Conservation (phyloP, 1,284 basidiomycete species). For the Puccinia hordei region DNA sequence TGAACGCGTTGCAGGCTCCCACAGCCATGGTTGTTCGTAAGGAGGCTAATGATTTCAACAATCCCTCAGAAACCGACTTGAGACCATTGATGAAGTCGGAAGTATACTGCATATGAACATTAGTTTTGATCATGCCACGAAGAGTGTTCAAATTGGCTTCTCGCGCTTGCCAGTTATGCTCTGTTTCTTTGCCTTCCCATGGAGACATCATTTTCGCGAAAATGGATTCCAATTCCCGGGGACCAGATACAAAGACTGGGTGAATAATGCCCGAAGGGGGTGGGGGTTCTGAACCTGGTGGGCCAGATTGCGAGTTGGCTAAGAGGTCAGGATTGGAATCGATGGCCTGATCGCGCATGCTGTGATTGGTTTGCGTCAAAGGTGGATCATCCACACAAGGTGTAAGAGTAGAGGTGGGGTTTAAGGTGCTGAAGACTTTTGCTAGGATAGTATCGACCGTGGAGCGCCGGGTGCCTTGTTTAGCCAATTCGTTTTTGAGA, state of each 20-base stretch:
- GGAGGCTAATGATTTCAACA: constrained; percentile 83
- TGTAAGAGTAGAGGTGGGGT: background rate
- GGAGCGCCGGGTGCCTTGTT: constrained; percentile 79
- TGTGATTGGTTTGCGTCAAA: background rate
- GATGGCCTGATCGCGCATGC: background rate
- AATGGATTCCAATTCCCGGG: constrained; percentile 43
- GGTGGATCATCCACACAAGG: background rate
- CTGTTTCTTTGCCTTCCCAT: constrained; percentile 79
- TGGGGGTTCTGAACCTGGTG: constrained; percentile 19
- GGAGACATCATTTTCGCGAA: constrained; percentile 50
- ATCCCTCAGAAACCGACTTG: constrained; percentile 76
- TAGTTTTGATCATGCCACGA: constrained; percentile 87
- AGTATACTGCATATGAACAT: constrained; percentile 72
- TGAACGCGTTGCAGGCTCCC: constrained; percentile 76
- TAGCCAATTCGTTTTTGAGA: constrained; percentile 85
- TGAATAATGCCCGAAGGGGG: constrained; percentile 40
- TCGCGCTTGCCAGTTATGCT: constrained; percentile 89
- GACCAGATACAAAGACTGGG: constrained; percentile 46
- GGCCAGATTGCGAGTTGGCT: constrained; percentile 51
- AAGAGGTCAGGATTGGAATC: background rate
- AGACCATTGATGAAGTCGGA: constrained; percentile 75
- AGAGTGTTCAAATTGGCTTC: constrained; percentile 78
- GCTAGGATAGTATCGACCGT: constrained; percentile 65
- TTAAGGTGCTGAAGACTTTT: constrained; percentile 58
- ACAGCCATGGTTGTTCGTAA: constrained; percentile 86